Base-by-base conservation (phyloP, 2,329 filamentous ascomycete genomes). In the Trichoderma brevicompactum region DNA sequence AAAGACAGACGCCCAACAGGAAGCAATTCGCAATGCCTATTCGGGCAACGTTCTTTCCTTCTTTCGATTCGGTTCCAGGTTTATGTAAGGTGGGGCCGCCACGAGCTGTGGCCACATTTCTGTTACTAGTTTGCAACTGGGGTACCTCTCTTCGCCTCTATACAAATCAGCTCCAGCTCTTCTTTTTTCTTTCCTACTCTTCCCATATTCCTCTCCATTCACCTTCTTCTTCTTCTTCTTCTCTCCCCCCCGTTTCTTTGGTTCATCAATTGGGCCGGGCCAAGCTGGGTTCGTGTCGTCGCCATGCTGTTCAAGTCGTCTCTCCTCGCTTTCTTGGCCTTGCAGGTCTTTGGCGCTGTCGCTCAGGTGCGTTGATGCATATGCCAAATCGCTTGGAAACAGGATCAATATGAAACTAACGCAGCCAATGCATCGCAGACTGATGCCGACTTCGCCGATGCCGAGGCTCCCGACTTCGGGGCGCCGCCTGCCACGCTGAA, bases 261-360 rank as follows among this genome's bases (percentile, higher is more conserved):
- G 53, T 58, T 63, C 38, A 58, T 55, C 65, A 59, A 64, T 63
- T 64, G 59, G 64, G 53, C 41, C 60, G 52, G 40, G 44, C 49
- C 46, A 53, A 44, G 32, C 34, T 58, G 40, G 59, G 54, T 65
- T 56, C 66, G 64, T 65, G 49, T 63, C 59, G 62, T 59, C 73
- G 69, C 65, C 66, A 95, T 95, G 92, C 87, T 89, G 80, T 87
- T 92, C 79, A 89, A 88, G 80, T 84, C 91, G 74, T 87, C 91
- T 72, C 83, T 89, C 66, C 81, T 94, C 73, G 88, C 89, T 72
- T 80, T 94, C 68, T 81, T 92, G 78, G 89, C 90, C 68, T 81
- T 92, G 72, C 86, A 87, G 76, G 84, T 89, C 71, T 81, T 90
- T 70, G 83, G 86, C 76, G 87, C 85, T 72, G 82, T 87, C 72